Percentiles rank a stretch among this genome's conserved stretches.
Evolutionary conservation across 169 alveolate genomes (phyloP).

Genomic region (Plasmodium inui): DNA sequence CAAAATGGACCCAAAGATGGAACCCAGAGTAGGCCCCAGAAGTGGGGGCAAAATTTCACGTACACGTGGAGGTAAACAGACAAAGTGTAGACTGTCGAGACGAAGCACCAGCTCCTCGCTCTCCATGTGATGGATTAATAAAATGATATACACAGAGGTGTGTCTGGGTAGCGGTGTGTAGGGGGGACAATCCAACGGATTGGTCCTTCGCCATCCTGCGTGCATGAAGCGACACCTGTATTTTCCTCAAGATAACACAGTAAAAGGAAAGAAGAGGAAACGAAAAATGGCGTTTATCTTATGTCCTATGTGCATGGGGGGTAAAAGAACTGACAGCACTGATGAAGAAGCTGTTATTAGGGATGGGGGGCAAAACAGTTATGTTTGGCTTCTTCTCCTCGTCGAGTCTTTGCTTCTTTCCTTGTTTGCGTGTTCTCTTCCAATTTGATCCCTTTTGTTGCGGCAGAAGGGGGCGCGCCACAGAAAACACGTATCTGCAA

Average conservation of each 20-base stretch:
- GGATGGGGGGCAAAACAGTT: too few species aligned
- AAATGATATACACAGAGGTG: not conserved
- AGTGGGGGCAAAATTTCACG: not conserved
- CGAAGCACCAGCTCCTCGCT: not conserved
- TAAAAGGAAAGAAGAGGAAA: too few species aligned
- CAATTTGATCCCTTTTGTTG: not conserved
- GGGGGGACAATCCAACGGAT: not conserved
- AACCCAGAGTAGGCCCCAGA: not conserved
- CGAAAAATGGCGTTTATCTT: not conserved
- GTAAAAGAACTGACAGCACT: not conserved
- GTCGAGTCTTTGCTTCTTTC: too few species aligned
- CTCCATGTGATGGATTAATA: not conserved
- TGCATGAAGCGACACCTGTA: not conserved
- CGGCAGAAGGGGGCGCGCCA: not conserved
- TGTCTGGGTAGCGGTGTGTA: too few species aligned
- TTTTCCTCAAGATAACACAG: not conserved
- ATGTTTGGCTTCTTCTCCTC: not conserved
- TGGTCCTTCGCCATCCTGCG: not conserved
- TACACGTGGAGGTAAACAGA: too few species aligned
- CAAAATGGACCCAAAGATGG: not conserved
- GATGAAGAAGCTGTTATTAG: too few species aligned
- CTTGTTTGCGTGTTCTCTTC: too few species aligned
- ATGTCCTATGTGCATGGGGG: not conserved
- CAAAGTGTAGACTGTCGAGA: not conserved
- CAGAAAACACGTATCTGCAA: not conserved